Conservation (phyloP, 257 asterid species). For the Datura wrightii region DNA sequence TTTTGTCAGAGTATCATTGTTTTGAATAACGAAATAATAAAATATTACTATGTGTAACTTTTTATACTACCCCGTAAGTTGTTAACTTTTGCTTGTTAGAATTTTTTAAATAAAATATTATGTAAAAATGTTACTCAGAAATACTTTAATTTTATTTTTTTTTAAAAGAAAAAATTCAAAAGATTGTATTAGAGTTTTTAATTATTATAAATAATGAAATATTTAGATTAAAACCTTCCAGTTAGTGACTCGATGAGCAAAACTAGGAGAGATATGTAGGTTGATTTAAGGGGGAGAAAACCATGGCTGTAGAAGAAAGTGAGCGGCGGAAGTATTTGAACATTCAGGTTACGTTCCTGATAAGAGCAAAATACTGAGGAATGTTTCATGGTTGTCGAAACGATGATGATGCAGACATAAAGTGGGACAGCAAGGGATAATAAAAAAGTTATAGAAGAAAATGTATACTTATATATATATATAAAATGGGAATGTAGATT, state of each 20-base stretch:
- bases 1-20: neutral
- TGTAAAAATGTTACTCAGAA: neutral
- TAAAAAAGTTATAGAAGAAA: neutral
- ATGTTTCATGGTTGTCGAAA: slow-evolving; percentile 15
- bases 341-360: neutral
- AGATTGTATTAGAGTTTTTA: neutral
- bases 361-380: slow-evolving; percentile 13
- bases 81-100: neutral
- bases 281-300: neutral
- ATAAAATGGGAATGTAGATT: neutral
- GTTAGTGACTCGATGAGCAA: neutral
- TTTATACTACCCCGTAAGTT: neutral
- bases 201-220: neutral
- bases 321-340: too few species aligned
- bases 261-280: neutral
- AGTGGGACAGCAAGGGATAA: slow-evolving; percentile 24
- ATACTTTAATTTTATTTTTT: neutral
- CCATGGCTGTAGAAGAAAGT: neutral
- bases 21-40: too few species aligned
- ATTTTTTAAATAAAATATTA: neutral
- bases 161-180: too few species aligned
- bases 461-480: neutral
- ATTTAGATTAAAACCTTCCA: neutral
- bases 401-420: slow-evolving; percentile 31
- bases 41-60: too few species aligned